A percentile compares a stretch with the other conserved stretches of the same genome.
Evolutionary conservation across 345 rosid species (phyloP).

Genomic region (Rhodamnia argentea): DNA sequence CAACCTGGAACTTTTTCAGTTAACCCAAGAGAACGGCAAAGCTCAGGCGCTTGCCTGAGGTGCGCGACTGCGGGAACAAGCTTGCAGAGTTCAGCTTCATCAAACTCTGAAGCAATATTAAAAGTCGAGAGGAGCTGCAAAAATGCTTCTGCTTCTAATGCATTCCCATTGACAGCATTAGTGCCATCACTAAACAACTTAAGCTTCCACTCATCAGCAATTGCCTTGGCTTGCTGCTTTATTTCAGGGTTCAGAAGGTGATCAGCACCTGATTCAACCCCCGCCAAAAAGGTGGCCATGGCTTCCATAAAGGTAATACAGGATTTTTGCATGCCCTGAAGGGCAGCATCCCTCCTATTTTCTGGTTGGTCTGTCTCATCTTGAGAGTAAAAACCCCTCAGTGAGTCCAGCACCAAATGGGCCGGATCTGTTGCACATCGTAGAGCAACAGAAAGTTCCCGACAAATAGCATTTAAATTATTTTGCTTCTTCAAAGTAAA

Average conservation of each 20-base stretch:
- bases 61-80: slow-evolving; percentile 42
- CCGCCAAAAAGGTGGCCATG: slow-evolving; percentile 38
- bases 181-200: slow-evolving; percentile 38
- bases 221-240: slow-evolving; percentile 63
- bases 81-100: slow-evolving; percentile 59
- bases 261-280: slow-evolving; percentile 29
- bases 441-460: slow-evolving; percentile 46
- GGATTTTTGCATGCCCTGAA: slow-evolving; percentile 46
- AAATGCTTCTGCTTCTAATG: slow-evolving; percentile 55
- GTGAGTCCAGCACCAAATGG: slow-evolving; percentile 47
- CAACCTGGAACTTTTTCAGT: slow-evolving; percentile 62
- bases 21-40: slow-evolving; percentile 52
- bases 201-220: slow-evolving; percentile 58
- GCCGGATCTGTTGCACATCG: slow-evolving; percentile 53
- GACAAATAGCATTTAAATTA: slow-evolving; percentile 22
- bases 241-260: slow-evolving; percentile 46
- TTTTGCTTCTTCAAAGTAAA: slow-evolving; percentile 37
- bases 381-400: slow-evolving; percentile 44
- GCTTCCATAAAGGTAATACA: slow-evolving; percentile 42
- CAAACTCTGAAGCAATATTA: slow-evolving; percentile 60
- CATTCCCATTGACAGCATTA: slow-evolving; percentile 40
- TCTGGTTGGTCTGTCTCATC: slow-evolving; percentile 26
- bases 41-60: slow-evolving; percentile 54
- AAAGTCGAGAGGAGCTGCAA: slow-evolving; percentile 63
- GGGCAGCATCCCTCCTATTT: slow-evolving; percentile 45